Evolutionary conservation across 306 rosid genomes (phyloP).

Genomic region (Argentina anserina): DNA sequence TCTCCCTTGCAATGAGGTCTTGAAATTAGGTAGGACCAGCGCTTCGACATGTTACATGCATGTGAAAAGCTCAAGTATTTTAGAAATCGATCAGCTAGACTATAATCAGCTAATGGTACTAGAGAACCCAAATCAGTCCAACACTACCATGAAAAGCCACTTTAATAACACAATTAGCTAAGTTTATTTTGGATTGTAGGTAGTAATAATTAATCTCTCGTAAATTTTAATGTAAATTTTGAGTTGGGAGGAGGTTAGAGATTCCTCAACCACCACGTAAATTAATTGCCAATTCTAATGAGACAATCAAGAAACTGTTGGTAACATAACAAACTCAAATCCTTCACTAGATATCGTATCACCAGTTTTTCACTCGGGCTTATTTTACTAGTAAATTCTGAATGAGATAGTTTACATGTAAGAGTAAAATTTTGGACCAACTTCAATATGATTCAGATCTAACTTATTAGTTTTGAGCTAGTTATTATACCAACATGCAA

Average conservation of each 20-base stretch:
- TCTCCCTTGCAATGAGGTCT: not conserved
- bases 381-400: too few species aligned
- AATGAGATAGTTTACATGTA: too few species aligned
- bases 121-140: not conserved
- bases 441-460: too few species aligned
- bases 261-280: too few species aligned
- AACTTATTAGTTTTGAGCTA: too few species aligned
- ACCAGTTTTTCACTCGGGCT: too few species aligned
- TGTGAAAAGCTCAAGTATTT: slow-evolving; percentile 17
- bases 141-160: not conserved
- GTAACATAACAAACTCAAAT: too few species aligned
- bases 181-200: slow-evolving; percentile 16
- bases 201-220: slow-evolving; percentile 7
- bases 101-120: not conserved
- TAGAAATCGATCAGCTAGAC: not conserved
- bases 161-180: not conserved
- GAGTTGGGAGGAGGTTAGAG: not conserved
- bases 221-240: not conserved
- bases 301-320: too few species aligned
- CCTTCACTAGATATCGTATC: too few species aligned
- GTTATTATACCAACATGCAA: too few species aligned
- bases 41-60: not conserved
- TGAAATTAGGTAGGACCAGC: not conserved
- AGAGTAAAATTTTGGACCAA: too few species aligned
- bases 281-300: too few species aligned